These are phyloP conservation scores for Eremochloa ophiuroides DNA, from an alignment of 176 grass and related monocot genomes.

Conservation along the genomic window DNA sequence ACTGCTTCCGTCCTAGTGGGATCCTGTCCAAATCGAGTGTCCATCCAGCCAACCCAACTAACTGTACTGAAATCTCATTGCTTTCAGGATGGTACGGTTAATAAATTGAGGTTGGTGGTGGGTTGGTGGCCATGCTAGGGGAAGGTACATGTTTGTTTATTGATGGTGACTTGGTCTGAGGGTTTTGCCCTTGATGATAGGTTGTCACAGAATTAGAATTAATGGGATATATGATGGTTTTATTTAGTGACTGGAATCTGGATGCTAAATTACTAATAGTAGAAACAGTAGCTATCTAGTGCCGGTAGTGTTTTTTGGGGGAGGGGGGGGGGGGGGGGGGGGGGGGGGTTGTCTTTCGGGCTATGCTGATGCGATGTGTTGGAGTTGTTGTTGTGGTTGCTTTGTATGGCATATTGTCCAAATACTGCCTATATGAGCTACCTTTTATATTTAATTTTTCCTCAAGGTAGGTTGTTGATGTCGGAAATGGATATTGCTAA, in stretches of 20 bases:
- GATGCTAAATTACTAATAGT: background rate
- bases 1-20: background rate
- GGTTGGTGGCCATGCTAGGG: background rate
- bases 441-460: background rate
- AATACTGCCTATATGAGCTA: background rate
- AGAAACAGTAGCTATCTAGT: background rate
- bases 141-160: constrained; percentile 8
- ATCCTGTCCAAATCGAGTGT: background rate
- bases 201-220: background rate
- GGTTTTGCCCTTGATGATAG: background rate
- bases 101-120: constrained; percentile 1
- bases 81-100: constrained; percentile 3
- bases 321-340: too few relatives aligned
- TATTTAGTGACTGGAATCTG: background rate
- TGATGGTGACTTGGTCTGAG: constrained; percentile 12
- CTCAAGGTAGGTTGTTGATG: background rate
- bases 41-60: constrained; percentile 12
- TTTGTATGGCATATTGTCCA: background rate
- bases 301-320: background rate
- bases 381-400: background rate
- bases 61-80: background rate
- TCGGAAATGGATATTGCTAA: background rate
- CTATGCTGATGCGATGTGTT: background rate
- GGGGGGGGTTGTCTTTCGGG: background rate
- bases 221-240: background rate